phyloP scores from a whole-genome alignment of 2,329 filamentous ascomycete species.

The Bretziella fagacearum region DNA sequence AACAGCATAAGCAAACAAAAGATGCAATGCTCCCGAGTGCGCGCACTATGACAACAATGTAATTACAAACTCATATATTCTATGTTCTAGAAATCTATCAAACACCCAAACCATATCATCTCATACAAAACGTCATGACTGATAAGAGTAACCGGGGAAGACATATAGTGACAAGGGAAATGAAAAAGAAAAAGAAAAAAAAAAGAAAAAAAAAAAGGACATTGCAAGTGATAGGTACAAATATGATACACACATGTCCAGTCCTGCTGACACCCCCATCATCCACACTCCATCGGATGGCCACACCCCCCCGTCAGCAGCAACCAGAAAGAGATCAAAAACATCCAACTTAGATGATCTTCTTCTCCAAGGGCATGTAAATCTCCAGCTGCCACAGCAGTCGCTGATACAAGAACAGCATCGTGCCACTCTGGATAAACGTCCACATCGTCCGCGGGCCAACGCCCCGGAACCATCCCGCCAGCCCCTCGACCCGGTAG shows the following conservation, averaged over 20 bases:
- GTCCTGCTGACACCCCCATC: neutral
- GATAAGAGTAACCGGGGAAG: no score
- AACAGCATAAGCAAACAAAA: no score
- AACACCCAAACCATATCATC: no score
- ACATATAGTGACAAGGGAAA: neutral
- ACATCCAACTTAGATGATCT: conserved; percentile 13
- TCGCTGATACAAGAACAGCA: conserved; percentile 89
- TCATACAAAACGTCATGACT: no score
- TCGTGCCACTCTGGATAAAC: conserved; percentile 88
- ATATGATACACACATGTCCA: conserved; percentile 15
- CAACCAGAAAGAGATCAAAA: conserved; percentile 15
- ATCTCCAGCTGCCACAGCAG: conserved; percentile 60
- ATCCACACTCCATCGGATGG: neutral
- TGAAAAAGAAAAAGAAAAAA: conserved; percentile 6
- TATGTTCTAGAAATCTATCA: conserved; percentile 3
- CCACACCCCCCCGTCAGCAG: conserved; percentile 2
- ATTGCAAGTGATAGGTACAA: conserved; percentile 11
- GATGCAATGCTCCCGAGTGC: no score
- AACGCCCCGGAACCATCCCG: conserved; percentile 86
- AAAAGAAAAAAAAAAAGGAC: conserved; percentile 7
- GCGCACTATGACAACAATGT: no score
- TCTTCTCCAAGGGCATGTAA: conserved; percentile 22
- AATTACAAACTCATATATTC: neutral
- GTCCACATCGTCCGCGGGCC: conserved; percentile 92
- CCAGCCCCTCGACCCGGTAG: conserved; percentile 74